phyloP scores from a whole-genome alignment of 225 moss, liverwort and hornwort genomes.

The Lunularia cruciata region DNA sequence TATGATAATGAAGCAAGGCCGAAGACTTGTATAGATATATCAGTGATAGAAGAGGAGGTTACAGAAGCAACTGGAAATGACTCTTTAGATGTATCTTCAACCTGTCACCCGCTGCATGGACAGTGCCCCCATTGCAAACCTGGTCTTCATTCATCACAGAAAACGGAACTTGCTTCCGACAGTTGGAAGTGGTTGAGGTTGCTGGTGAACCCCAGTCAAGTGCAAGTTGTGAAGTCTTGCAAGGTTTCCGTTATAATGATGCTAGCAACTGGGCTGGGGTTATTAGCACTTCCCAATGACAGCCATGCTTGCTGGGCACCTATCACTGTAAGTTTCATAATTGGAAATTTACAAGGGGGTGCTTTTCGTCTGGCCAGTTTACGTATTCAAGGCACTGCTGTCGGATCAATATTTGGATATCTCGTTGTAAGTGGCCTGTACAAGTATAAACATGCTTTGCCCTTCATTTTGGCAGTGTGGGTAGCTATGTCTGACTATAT shows the following conservation, averaged over 20 bases:
- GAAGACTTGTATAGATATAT: constrained; percentile 1
- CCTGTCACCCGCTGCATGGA: background rate
- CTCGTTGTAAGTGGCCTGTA: constrained; percentile 33
- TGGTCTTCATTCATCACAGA: background rate
- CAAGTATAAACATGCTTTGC: constrained; percentile 21
- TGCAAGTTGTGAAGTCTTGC: constrained; percentile 27
- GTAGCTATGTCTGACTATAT: constrained; percentile 38
- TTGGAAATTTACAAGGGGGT: constrained; percentile 45
- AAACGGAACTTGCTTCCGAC: background rate
- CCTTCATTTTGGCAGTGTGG: constrained; percentile 29
- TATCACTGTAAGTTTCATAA: constrained; percentile 40
- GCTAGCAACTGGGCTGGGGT: constrained; percentile 31
- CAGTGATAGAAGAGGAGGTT: background rate
- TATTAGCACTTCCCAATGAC: constrained; percentile 22
- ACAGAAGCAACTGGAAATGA: background rate
- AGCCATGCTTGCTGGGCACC: constrained; percentile 40
- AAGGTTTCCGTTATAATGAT: constrained; percentile 36
- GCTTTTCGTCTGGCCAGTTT: constrained; percentile 38
- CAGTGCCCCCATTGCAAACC: constrained; percentile 19
- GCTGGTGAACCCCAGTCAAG: constrained; percentile 28
- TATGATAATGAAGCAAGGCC: background rate
- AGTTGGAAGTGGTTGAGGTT: constrained; percentile 9
- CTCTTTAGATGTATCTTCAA: background rate
- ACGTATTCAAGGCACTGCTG: constrained; percentile 42
- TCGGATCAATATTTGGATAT: constrained; percentile 44